Evolutionary conservation across 2,329 filamentous ascomycete genomes (phyloP).

Genomic region (Beauveria scarabaeidicola): DNA sequence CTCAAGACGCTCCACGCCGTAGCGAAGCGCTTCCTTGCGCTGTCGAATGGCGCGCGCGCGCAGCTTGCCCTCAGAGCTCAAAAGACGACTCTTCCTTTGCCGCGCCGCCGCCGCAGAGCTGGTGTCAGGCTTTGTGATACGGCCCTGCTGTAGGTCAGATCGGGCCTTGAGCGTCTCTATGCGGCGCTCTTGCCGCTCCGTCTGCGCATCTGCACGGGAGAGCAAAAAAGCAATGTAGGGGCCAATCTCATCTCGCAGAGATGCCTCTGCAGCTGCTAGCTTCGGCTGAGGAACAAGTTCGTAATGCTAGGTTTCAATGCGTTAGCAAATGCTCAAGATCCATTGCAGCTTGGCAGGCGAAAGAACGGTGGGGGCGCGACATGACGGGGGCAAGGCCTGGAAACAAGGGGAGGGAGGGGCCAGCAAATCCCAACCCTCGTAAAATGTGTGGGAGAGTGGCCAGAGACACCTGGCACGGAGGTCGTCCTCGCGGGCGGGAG

Average conservation of each 20-base stretch:
- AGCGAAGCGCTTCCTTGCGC: slow-evolving; percentile 77
- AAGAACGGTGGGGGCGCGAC: not conserved
- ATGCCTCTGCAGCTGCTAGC: slow-evolving; percentile 71
- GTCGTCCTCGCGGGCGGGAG: not conserved
- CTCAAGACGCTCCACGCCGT: slow-evolving; percentile 78
- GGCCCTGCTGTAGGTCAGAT: slow-evolving; percentile 73
- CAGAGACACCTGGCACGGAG: not conserved
- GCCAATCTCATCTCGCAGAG: slow-evolving; percentile 81
- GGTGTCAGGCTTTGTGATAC: slow-evolving; percentile 30
- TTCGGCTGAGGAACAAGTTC: slow-evolving; percentile 83
- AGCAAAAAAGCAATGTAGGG: slow-evolving; percentile 76
- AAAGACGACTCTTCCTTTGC: slow-evolving; percentile 22
- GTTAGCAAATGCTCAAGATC: not conserved
- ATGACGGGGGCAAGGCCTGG: not conserved
- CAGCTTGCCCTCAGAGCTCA: slow-evolving; percentile 47
- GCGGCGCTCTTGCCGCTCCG: slow-evolving; percentile 73
- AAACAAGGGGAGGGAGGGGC: not conserved
- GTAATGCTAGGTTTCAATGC: slow-evolving; percentile 58
- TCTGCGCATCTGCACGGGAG: slow-evolving; percentile 70
- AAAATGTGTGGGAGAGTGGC: not conserved
- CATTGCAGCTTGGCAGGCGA: not conserved
- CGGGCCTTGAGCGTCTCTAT: slow-evolving; percentile 79
- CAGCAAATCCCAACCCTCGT: not conserved
- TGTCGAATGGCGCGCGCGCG: slow-evolving; percentile 57
- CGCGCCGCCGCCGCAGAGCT: slow-evolving; percentile 11